phyloP scores from a whole-genome alignment of 768 basidiomycete species.

The Termitomyces sp. region DNA sequence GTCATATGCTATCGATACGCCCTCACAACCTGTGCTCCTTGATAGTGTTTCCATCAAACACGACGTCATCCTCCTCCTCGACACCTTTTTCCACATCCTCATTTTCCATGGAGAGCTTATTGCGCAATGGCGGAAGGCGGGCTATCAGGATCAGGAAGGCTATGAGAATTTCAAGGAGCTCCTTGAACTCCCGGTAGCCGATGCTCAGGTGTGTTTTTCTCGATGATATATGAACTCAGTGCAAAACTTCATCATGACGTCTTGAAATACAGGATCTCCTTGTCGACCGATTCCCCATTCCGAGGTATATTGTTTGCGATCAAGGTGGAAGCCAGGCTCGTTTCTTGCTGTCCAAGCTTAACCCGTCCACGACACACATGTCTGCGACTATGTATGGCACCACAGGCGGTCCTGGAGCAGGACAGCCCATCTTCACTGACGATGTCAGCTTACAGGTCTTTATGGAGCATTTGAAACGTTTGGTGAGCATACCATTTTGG shows the following conservation, averaged over 20 bases:
- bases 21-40: slow-evolving; percentile 90
- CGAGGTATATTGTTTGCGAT: slow-evolving; percentile 96
- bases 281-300: slow-evolving; percentile 94
- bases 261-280: slow-evolving; percentile 69
- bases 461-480: slow-evolving; percentile 94
- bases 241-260: neutral
- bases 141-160: slow-evolving; percentile 97
- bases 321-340: slow-evolving; percentile 97
- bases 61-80: slow-evolving; percentile 93
- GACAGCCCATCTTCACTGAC: slow-evolving; percentile 97
- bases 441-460: slow-evolving; percentile 97
- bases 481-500: slow-evolving; percentile 48
- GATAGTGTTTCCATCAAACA: slow-evolving; percentile 98
- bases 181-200: slow-evolving; percentile 78
- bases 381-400: slow-evolving; percentile 88
- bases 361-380: slow-evolving; percentile 98
- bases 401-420: slow-evolving; percentile 58
- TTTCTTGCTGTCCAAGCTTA: slow-evolving; percentile 95
- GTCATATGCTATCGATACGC: slow-evolving; percentile 93
- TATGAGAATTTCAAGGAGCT: slow-evolving; percentile 98
- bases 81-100: slow-evolving; percentile 99
- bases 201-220: slow-evolving; percentile 68
- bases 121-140: slow-evolving; percentile 96
- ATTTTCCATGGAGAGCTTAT: slow-evolving; percentile 99
- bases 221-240: neutral